Evolutionary conservation across 345 rosid genomes (phyloP).

Genomic region (Gossypium rotundifolium): DNA sequence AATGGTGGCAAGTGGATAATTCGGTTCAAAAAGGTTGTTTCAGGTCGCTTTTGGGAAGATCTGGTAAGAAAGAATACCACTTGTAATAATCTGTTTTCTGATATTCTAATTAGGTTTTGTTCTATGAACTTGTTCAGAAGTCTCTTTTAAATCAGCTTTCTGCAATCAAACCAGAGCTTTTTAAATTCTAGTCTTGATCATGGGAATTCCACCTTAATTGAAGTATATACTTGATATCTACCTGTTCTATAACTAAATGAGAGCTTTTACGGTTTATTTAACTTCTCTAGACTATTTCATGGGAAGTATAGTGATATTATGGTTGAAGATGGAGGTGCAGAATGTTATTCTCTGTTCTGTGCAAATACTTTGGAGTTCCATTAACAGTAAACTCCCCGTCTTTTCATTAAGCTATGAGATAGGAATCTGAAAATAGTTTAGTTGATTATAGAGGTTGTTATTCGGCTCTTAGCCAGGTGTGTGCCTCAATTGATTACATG

Average conservation of each 20-base stretch:
- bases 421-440: neutral
- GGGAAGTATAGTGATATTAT: neutral
- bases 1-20: conserved; percentile 98
- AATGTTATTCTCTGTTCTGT: neutral
- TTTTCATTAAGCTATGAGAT: neutral
- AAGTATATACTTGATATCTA: neutral
- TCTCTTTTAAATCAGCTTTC: neutral
- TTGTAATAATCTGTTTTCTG: neutral
- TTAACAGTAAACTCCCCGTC: neutral
- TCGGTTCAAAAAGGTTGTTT: conserved; percentile 84
- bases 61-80: conserved; percentile 48
- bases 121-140: neutral
- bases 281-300: neutral
- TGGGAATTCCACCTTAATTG: neutral
- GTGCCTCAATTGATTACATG: neutral
- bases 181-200: neutral
- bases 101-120: neutral
- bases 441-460: neutral
- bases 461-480: neutral
- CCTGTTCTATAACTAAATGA: neutral
- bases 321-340: neutral
- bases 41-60: conserved; percentile 98
- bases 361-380: neutral
- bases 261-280: neutral
- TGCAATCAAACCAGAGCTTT: neutral